phyloP scores from a whole-genome alignment of 1,284 basidiomycete species.

The Exsudoporus floridanus region DNA sequence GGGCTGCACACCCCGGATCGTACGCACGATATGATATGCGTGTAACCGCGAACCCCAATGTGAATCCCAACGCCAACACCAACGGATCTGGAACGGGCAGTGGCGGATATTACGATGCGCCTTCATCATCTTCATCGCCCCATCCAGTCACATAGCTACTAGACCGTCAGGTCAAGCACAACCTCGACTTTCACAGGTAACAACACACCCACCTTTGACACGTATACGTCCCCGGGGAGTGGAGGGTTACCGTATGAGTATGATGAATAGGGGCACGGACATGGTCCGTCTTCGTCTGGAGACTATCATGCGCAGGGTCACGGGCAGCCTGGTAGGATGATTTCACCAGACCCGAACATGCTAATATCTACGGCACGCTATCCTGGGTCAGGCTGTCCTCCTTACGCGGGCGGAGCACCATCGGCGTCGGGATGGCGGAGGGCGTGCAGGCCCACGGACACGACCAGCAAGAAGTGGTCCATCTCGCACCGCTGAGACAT shows the following conservation, averaged over 20 bases:
- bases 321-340: constrained; percentile 16
- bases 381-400: constrained; percentile 2
- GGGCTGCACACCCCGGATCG: constrained; percentile 26
- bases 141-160: constrained; percentile 28
- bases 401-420: constrained; percentile 13
- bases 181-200: constrained; percentile 21
- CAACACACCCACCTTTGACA: constrained; percentile 14
- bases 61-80: constrained; percentile 9
- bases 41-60: constrained; percentile 13
- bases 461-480: constrained; percentile 45
- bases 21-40: constrained; percentile 27
- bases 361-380: constrained; percentile 21
- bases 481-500: constrained; percentile 54
- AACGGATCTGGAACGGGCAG: constrained; percentile 14
- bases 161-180: constrained; percentile 20
- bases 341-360: constrained; percentile 24
- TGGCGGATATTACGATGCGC: constrained; percentile 29
- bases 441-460: too few species aligned
- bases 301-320: constrained; percentile 29
- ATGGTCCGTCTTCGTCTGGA: constrained; percentile 21
- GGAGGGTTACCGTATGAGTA: constrained; percentile 30
- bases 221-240: constrained; percentile 28
- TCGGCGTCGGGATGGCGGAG: constrained; percentile 14
- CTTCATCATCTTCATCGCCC: constrained; percentile 23
- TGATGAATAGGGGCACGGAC: constrained; percentile 17